phyloP scores from a whole-genome alignment of 176 grass and related monocot genomes.

The Calamus simplicifolius region DNA sequence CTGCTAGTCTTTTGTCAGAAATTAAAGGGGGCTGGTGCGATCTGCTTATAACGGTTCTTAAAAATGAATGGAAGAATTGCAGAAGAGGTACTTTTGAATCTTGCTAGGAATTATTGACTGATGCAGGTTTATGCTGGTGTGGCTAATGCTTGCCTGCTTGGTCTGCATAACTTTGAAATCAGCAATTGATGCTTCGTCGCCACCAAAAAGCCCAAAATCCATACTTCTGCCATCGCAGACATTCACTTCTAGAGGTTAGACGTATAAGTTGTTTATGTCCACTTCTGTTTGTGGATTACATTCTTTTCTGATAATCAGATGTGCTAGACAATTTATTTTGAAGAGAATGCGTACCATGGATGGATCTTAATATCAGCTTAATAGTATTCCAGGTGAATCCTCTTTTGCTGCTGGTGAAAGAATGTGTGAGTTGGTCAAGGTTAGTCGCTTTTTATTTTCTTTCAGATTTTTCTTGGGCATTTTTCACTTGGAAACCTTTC shows the following conservation, averaged over 20 bases:
- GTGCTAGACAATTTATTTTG: not conserved
- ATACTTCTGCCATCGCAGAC: conserved; percentile 43
- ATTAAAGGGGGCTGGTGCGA: conserved; percentile 80
- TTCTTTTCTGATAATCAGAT: conserved; percentile 1
- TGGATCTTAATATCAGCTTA: not conserved
- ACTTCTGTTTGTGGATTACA: too few relatives aligned
- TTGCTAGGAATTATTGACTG: too few relatives aligned
- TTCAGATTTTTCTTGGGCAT: not conserved
- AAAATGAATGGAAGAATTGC: conserved; percentile 79
- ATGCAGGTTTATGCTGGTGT: not conserved
- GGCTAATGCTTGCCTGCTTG: conserved; percentile 20
- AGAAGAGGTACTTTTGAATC: conserved; percentile 56
- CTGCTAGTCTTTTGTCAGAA: conserved; percentile 55
- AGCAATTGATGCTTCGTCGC: conserved; percentile 93
- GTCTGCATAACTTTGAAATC: conserved; percentile 25
- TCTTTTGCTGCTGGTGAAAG: conserved; percentile 68
- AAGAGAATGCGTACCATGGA: too few relatives aligned
- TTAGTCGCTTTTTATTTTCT: conserved; percentile 19
- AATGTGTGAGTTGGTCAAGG: conserved; percentile 81
- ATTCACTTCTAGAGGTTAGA: conserved; percentile 60
- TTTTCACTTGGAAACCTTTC: not conserved
- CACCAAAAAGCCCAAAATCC: conserved; percentile 80
- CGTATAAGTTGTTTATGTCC: not conserved
- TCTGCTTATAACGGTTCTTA: conserved; percentile 68
- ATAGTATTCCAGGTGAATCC: conserved; percentile 68